Evolutionary conservation across 2,329 filamentous ascomycete species (phyloP).

Genomic region (Fusarium fracticaudum): DNA sequence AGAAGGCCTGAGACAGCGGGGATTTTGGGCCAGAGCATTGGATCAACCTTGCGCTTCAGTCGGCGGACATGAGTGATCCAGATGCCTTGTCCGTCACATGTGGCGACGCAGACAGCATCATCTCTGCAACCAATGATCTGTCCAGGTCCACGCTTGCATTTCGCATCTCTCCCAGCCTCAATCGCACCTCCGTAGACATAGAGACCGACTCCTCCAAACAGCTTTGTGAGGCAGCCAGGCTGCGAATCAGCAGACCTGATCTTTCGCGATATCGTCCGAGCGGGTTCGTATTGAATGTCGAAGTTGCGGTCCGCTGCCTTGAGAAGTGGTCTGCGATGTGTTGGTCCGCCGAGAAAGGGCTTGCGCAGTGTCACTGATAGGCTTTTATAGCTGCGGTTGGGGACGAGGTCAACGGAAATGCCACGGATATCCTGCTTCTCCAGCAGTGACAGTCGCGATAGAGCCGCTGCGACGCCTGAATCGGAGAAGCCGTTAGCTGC

Average conservation of each 20-base stretch:
- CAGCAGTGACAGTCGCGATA: not conserved
- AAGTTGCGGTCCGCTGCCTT: slow-evolving; percentile 16
- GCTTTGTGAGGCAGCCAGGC: slow-evolving; percentile 19
- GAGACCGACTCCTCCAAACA: slow-evolving; percentile 6
- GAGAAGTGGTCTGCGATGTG: slow-evolving; percentile 11
- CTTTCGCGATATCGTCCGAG: slow-evolving; percentile 19
- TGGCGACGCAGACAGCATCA: slow-evolving; percentile 17
- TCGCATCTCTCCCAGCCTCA: not conserved
- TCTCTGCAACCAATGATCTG: not conserved
- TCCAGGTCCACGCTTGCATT: not conserved
- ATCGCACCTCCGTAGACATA: slow-evolving; percentile 20
- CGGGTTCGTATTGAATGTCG: slow-evolving; percentile 1
- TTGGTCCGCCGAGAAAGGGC: slow-evolving; percentile 5
- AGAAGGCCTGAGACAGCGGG: slow-evolving; percentile 13
- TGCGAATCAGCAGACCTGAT: slow-evolving; percentile 29
- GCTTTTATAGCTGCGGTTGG: not conserved
- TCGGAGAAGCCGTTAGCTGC: not conserved
- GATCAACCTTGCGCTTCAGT: slow-evolving; percentile 26
- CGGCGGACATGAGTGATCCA: slow-evolving; percentile 26
- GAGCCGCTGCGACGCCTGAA: not conserved
- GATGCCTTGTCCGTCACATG: slow-evolving; percentile 13
- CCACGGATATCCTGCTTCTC: not conserved
- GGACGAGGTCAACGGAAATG: not conserved
- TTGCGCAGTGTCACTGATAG: slow-evolving; percentile 5
- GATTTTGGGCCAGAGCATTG: slow-evolving; percentile 29